Percentiles rank a stretch among this genome's conserved stretches.
phyloP scores from a whole-genome alignment of 495 filamentous ascomycete genomes.

The Elaphomyces granulatus region DNA sequence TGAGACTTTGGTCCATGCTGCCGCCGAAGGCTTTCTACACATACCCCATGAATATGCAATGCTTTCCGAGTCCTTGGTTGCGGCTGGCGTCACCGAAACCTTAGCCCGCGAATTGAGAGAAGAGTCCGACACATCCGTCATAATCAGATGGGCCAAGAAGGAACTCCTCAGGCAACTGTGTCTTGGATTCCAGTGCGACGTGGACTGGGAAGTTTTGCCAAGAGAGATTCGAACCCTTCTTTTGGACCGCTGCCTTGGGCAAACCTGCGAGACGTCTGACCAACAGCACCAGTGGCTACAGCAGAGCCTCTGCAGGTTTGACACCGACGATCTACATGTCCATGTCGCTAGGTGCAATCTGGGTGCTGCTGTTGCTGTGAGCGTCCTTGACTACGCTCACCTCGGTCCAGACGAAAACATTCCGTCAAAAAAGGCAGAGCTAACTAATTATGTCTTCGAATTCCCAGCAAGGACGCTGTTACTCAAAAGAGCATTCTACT shows the following conservation, averaged over 20 bases:
- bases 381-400: conserved; percentile 26
- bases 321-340: conserved; percentile 19
- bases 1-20: conserved; percentile 40
- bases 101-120: conserved; percentile 25
- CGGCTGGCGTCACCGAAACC: conserved; percentile 24
- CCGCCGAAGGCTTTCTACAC: conserved; percentile 32
- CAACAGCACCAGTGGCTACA: conserved; percentile 22
- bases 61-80: conserved; percentile 33
- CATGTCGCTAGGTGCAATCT: conserved; percentile 31
- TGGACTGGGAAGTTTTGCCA: conserved; percentile 30
- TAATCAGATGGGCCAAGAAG: conserved; percentile 29
- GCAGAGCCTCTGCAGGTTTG: conserved; percentile 23
- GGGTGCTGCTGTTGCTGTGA: conserved; percentile 24
- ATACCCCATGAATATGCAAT: conserved; percentile 37
- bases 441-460: conserved; percentile 20
- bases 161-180: conserved; percentile 30
- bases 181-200: conserved; percentile 27
- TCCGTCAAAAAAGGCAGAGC: conserved; percentile 16
- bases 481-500: conserved; percentile 17
- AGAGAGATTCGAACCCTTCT: conserved; percentile 20
- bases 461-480: conserved; percentile 18
- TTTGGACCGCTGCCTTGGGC: conserved; percentile 26
- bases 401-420: conserved; percentile 21
- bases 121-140: conserved; percentile 19
- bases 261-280: conserved; percentile 15